Evolutionary conservation across 495 filamentous ascomycete species (phyloP), one percentile per base, ranked within the genome.

Genomic region (Podospora bellae-mahoneyi): DNA sequence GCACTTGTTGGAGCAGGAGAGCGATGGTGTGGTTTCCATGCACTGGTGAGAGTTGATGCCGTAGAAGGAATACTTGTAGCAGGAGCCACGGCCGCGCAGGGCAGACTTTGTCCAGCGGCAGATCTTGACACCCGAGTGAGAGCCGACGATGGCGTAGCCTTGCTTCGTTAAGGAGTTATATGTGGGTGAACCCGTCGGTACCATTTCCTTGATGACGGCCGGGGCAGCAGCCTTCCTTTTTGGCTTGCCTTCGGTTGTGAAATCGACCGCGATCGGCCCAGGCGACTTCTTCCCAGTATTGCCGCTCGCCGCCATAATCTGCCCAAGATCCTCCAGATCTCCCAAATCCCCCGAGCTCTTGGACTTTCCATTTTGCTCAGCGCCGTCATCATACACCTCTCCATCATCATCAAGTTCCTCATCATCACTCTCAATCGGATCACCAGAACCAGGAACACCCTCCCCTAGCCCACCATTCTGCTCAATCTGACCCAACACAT

Each of bases 51-150:
- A 97, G 66, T 88, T 86, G 75, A 98, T 98, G 68, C 94, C 94
- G 78, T 98, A 98, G 81, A 98, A 97, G 6, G 91, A 93, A 77
- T 84, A 97, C 77, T 98, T 98, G 84, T 98, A 98, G 83, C 94
- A 98, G 23, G 92, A 96, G 13, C 94, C 94, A 19, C 94, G 88
- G 32, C 94, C 94, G 62, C 94, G 92, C n/a, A 98, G 89, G 4
- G 94, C 94, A 5, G 93, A 97, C 80, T 98, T 98, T 10, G 94
- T 98, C 94, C 94, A 98, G 27, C 94, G 91, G 76, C 94, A 97
- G 71, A 97, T 97, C 79, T 98, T 98, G 66, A 98, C 94, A 27
- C 94, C 94, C 9, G 92, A 96, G 79, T 98, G 94, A 0, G 93
- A 94, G 61, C 94, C 94, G 61, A 98, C 89, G 66, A 98, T 97